Evolutionary conservation across 805 yeast genomes (phyloP).

Genomic region (Cyberlindnera petersonii): DNA sequence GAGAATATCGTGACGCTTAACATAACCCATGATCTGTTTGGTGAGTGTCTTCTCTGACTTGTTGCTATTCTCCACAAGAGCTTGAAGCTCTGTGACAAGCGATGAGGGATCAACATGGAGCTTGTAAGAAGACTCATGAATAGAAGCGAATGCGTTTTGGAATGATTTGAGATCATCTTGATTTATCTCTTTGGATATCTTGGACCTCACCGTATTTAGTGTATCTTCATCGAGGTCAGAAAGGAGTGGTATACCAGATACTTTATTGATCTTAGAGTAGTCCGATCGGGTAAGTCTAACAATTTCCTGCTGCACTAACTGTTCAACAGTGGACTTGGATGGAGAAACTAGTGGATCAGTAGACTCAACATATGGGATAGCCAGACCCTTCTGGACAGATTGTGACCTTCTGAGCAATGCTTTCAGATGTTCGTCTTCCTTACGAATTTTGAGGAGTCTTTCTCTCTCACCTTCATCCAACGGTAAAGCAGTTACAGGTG

Average conservation of each 20-base stretch:
- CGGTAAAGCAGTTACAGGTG: background rate
- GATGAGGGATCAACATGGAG: slow-evolving; percentile 1
- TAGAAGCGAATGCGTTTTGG: slow-evolving; percentile 9
- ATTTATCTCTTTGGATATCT: slow-evolving; percentile 13
- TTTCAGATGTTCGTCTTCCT: slow-evolving; percentile 13
- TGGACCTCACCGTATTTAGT: slow-evolving; percentile 4
- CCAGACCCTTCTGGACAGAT: slow-evolving; percentile 43
- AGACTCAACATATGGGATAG: slow-evolving; percentile 35
- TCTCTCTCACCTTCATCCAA: slow-evolving; percentile 23
- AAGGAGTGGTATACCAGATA: slow-evolving; percentile 17
- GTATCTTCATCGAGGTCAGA: slow-evolving; percentile 22
- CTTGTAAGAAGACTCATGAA: slow-evolving; percentile 2
- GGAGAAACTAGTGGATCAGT: background rate
- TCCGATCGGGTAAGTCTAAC: slow-evolving; percentile 40
- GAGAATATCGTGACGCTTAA: slow-evolving; percentile 12
- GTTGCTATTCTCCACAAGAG: slow-evolving; percentile 15
- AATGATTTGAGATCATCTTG: slow-evolving; percentile 7
- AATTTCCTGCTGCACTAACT: slow-evolving; percentile 32
- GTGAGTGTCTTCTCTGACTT: slow-evolving; percentile 17
- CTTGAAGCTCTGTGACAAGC: slow-evolving; percentile 12
- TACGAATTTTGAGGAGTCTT: slow-evolving; percentile 14
- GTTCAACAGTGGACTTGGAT: background rate
- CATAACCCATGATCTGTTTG: slow-evolving; percentile 12
- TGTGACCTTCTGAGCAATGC: slow-evolving; percentile 40
- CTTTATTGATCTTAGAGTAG: slow-evolving; percentile 30